Percentiles rank a stretch among this genome's conserved stretches.
Evolutionary conservation across 331 rosid genomes (phyloP).

Genomic region (Ulmus americana): DNA sequence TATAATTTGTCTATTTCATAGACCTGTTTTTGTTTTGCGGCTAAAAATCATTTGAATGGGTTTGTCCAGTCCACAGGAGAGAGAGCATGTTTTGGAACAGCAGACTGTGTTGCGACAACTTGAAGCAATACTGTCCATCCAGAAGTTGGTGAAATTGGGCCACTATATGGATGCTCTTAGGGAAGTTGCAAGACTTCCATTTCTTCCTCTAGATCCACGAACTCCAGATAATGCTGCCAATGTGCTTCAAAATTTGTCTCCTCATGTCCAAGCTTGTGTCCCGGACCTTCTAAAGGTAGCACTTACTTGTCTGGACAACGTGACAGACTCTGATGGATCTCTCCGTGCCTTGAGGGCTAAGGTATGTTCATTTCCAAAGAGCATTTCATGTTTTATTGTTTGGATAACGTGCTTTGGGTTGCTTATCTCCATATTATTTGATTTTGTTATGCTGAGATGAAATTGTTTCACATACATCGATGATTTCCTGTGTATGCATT

Average conservation of each 20-base stretch:
- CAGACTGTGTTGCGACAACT: slow-evolving; percentile 87
- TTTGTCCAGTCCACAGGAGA: slow-evolving; percentile 75
- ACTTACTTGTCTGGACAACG: slow-evolving; percentile 80
- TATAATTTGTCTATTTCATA: background rate
- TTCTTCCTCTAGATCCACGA: slow-evolving; percentile 88
- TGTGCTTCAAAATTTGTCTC: slow-evolving; percentile 65
- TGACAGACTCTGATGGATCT: slow-evolving; percentile 77
- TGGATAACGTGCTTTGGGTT: background rate
- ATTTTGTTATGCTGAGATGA: background rate
- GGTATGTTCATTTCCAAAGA: slow-evolving; percentile 35
- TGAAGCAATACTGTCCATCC: slow-evolving; percentile 76
- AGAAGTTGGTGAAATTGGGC: slow-evolving; percentile 79
- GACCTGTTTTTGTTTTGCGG: slow-evolving; percentile 1
- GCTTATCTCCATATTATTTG: background rate
- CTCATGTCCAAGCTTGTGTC: slow-evolving; percentile 88
- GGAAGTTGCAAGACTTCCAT: slow-evolving; percentile 87
- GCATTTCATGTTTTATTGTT: slow-evolving; percentile 6
- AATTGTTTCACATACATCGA: background rate
- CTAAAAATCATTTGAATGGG: slow-evolving; percentile 16
- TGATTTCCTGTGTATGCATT: slow-evolving; percentile 7
- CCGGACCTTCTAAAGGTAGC: slow-evolving; percentile 88
- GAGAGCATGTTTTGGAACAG: slow-evolving; percentile 72
- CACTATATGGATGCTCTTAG: slow-evolving; percentile 65
- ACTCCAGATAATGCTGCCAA: slow-evolving; percentile 55
- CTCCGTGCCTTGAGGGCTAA: slow-evolving; percentile 90